Evolutionary conservation across 106 monocot species (phyloP).

Genomic region (Dendrobium nobile): DNA sequence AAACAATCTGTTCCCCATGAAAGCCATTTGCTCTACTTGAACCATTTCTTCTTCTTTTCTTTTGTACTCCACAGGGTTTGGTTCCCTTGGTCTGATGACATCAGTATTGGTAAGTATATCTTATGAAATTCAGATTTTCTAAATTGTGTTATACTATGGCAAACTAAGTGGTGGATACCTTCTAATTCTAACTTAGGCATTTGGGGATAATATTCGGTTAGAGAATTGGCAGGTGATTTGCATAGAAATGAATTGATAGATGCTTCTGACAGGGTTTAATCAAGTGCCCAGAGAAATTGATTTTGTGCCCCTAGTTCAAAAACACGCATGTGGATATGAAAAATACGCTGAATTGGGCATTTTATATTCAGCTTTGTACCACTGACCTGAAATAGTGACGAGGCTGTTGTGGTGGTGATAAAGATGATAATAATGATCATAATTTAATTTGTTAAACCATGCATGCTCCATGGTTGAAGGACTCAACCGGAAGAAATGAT

Average conservation of each 20-base stretch:
- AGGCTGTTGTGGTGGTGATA: not conserved
- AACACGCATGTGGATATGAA: not conserved
- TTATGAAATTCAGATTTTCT: not conserved
- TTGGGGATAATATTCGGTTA: not conserved
- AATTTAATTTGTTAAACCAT: not conserved
- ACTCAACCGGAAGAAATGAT: not conserved
- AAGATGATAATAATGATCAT: not conserved
- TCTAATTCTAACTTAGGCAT: not conserved
- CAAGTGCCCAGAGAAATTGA: not conserved
- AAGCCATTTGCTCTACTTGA: constrained; percentile 1
- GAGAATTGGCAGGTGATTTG: not conserved
- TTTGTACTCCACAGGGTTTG: constrained; percentile 64
- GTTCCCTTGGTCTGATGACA: constrained; percentile 94
- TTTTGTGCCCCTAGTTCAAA: not conserved
- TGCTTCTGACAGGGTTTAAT: not conserved
- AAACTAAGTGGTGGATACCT: not conserved
- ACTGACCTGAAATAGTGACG: not conserved
- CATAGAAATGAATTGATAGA: not conserved
- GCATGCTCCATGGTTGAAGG: not conserved
- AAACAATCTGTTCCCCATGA: not conserved
- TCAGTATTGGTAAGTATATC: constrained; percentile 68
- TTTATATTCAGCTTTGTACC: not conserved
- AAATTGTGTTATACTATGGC: not conserved
- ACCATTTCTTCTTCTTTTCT: not conserved
- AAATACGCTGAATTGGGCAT: not conserved